Conservation (phyloP, 352 stramenopile genomes). For the Phytopythium kandeliae region DNA sequence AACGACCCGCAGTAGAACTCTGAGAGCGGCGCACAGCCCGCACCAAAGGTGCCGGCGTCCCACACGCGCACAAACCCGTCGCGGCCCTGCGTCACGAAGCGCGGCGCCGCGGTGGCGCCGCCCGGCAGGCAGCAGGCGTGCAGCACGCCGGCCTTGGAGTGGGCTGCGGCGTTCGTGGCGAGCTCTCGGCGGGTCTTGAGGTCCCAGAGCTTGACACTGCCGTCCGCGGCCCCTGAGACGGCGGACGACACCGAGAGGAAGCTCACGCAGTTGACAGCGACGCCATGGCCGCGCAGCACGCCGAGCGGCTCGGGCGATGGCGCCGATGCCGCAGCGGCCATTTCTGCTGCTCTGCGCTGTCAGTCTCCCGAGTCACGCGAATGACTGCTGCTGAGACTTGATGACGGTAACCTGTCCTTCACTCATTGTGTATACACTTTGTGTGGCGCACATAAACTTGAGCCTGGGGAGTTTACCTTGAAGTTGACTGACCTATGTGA, state of each 20-base stretch:
- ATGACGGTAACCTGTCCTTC: no score
- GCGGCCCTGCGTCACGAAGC: constrained; percentile 62
- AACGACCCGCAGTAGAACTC: constrained; percentile 57
- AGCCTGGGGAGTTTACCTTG: no score
- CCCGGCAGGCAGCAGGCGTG: constrained; percentile 18
- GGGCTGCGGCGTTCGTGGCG: constrained; percentile 21
- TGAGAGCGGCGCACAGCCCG: constrained; percentile 15
- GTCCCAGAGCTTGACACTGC: constrained; percentile 70
- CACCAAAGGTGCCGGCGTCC: constrained; percentile 27
- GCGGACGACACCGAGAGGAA: constrained; percentile 37
- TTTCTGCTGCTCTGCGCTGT: no score
- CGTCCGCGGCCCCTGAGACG: constrained; percentile 53
- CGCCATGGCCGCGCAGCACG: constrained; percentile 61
- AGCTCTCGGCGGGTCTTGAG: constrained; percentile 50
- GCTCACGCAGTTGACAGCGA: constrained; percentile 49
- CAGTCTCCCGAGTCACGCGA: no score
- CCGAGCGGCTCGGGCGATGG: constrained; percentile 48
- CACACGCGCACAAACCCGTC: constrained; percentile 70
- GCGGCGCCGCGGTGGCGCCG: constrained; percentile 5
- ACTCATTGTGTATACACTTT: no score
- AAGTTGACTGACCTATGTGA: no score
- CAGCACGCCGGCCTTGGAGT: constrained; percentile 78
- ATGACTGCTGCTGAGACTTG: no score
- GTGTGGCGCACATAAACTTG: no score
- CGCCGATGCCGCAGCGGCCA: no score